A percentile compares a stretch with the other conserved stretches of the same genome.
phyloP scores from a whole-genome alignment of 73 alveolate species.

The Paramecium biaurelia region DNA sequence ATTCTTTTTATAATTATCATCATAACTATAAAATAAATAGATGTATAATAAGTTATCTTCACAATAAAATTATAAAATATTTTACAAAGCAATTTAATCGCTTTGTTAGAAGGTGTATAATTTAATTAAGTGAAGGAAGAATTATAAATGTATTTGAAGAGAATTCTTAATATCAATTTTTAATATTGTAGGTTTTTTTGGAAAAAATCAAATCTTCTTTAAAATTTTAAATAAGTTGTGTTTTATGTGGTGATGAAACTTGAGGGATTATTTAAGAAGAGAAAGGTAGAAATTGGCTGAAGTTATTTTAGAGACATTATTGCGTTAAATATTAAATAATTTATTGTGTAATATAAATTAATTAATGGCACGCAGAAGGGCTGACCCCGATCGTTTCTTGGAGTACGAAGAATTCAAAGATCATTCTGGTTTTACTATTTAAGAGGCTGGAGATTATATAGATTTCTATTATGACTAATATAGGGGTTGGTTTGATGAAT shows the following conservation, averaged over 20 bases:
- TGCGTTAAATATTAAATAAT: not conserved
- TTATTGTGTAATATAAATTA: not conserved
- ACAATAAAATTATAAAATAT: too few relatives aligned
- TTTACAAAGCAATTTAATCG: too few relatives aligned
- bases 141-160: too few relatives aligned
- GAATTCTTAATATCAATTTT: not conserved
- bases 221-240: not conserved
- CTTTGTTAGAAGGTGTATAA: too few relatives aligned
- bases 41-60: too few relatives aligned
- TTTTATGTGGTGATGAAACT: not conserved
- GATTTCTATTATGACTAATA: conserved; percentile 30
- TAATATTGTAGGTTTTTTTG: too few relatives aligned
- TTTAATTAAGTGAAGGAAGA: not conserved
- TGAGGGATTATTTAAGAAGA: not conserved
- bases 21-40: not conserved
- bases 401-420: conserved; percentile 37
- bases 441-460: not conserved
- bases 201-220: not conserved
- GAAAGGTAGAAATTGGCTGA: not conserved
- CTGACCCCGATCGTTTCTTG: conserved; percentile 2
- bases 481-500: conserved; percentile 44
- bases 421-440: conserved; percentile 9
- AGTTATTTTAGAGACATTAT: not conserved
- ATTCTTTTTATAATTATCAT: too few relatives aligned
- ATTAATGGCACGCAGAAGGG: conserved; percentile 26